Base-by-base conservation (phyloP, 2,329 filamentous ascomycete species). In the Paecilomyces sp. region DNA sequence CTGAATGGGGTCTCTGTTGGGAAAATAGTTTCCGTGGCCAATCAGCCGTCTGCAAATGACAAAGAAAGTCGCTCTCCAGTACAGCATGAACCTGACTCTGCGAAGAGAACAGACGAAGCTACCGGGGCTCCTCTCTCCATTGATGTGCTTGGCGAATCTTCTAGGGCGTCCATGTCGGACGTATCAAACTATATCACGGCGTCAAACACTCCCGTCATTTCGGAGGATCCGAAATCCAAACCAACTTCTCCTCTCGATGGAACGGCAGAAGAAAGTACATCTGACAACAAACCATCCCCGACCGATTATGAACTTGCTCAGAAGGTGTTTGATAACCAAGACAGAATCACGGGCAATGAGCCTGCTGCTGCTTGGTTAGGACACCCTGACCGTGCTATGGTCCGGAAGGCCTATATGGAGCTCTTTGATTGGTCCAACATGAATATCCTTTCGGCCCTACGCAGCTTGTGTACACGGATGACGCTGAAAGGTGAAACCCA, bases 401-500 rank as follows among this genome's bases (percentile, higher is more conserved):
- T 83, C n/a, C 76, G 86, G 55, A 81, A 81, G 64, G 93, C 93
- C 0, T 99, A 96, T 74, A 96, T 99, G 89, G 87, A 91, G 62
- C 79, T 97, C 11, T 97, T 93, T 71, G 88, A 97, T 71, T 97
- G 94, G 78, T 80, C 84, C 7, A 88, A 88, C 66, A 82, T 89
- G 68, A 96, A 90, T 72, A 88, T 97, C 55, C 81, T 97, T 15
- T 81, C 83, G 41, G 86, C 90, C 7, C 81, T 97, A 63, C 87
- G 94, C 28, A 85, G 88, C 61, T 82, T 99, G 28, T 99, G 94
- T 73, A 85, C 85, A 57, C 88, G 90, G 33, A 81, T 97, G 25
- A 82, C 94, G 3, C 81, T 99, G 60, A 90, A 90, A 65, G 94
- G 90, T 50, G 94, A 99, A 76, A 96, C 92, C 2, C 94, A 99